Conservation (phyloP, 306 rosid species). For the Prunus persica region DNA sequence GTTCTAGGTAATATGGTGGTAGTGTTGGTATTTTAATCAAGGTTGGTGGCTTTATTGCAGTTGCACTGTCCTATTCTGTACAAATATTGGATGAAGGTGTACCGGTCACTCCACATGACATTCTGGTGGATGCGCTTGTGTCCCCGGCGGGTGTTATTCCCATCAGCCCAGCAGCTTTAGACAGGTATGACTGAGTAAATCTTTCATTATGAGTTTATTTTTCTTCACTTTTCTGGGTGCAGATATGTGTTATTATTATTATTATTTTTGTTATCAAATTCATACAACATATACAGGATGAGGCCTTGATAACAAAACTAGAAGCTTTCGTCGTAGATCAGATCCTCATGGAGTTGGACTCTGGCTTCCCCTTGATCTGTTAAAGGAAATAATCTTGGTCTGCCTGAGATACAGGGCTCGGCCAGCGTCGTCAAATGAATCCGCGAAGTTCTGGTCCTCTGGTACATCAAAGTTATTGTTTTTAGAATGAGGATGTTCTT, state of each 20-base stretch:
- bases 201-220: neutral
- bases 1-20: constrained; percentile 11
- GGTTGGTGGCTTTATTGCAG: constrained; percentile 40
- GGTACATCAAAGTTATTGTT: neutral
- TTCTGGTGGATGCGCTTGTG: constrained; percentile 77
- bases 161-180: constrained; percentile 58
- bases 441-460: neutral
- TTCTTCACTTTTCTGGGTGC: neutral
- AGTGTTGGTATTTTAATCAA: neutral
- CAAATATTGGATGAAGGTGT: constrained; percentile 82
- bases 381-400: neutral
- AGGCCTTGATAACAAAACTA: constrained; percentile 23
- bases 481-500: neutral
- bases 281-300: constrained; percentile 25
- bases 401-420: constrained; percentile 1
- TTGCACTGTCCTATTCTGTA: constrained; percentile 73
- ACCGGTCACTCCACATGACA: constrained; percentile 62
- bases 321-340: constrained; percentile 2
- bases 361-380: neutral
- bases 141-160: constrained; percentile 79
- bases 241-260: neutral
- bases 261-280: constrained; percentile 8
- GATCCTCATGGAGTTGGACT: constrained; percentile 1
- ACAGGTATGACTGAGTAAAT: constrained; percentile 45
- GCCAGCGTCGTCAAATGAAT: neutral